Conservation (phyloP, 805 yeast species). For the Nadsonia fulvescens region DNA sequence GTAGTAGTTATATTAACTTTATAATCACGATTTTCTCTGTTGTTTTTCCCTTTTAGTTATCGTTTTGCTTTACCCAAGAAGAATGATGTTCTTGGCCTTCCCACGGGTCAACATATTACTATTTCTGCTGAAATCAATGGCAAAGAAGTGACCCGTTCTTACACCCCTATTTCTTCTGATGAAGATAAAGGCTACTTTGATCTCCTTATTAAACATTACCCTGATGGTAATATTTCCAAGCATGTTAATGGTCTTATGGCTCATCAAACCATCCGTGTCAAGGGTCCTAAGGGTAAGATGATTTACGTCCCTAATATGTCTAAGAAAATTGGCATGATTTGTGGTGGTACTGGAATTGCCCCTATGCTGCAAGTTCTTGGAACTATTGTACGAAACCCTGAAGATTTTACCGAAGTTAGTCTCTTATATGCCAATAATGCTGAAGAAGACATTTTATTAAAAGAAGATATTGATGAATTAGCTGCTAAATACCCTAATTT, state of each 20-base stretch:
- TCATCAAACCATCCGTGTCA: conserved; percentile 54
- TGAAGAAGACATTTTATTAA: conserved; percentile 64
- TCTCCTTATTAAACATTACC: conserved; percentile 67
- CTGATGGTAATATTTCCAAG: conserved; percentile 68
- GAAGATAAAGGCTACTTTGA: conserved; percentile 70
- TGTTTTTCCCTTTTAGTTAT: conserved; percentile 17
- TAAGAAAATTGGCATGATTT: conserved; percentile 66
- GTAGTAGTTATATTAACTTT: background rate
- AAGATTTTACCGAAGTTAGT: conserved; percentile 57
- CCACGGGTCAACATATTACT: conserved; percentile 86
- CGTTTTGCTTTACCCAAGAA: conserved; percentile 67
- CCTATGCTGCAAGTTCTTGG: conserved; percentile 78
- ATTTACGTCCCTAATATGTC: conserved; percentile 67
- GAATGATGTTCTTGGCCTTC: conserved; percentile 64
- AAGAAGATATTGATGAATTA: conserved; percentile 58
- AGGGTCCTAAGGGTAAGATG: conserved; percentile 82
- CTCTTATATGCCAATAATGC: conserved; percentile 69
- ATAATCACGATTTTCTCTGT: too few relatives aligned
- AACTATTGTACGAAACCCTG: conserved; percentile 58
- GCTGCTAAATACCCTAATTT: conserved; percentile 27
- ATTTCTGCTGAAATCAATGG: conserved; percentile 61
- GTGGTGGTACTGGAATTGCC: conserved; percentile 93
- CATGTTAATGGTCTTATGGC: conserved; percentile 51
- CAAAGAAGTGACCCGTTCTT: conserved; percentile 67
- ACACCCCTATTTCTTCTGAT: conserved; percentile 67